Conservation (phyloP, 2,329 filamentous ascomycete species). For the Bipolaris zeicola region DNA sequence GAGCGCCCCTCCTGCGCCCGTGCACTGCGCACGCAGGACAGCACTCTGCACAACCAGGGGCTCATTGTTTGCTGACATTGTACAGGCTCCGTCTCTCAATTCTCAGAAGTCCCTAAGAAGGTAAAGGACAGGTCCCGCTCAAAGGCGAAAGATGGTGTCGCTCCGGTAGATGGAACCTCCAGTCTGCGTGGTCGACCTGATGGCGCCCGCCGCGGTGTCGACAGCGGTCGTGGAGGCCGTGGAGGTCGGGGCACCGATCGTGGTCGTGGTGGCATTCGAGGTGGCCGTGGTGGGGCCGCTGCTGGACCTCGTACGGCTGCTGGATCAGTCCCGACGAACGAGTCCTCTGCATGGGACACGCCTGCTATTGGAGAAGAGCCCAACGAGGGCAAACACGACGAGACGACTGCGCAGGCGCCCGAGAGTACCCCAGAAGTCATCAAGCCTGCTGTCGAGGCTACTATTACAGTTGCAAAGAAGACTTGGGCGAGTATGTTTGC, state of each 20-base stretch:
- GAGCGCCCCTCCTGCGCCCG: constrained; percentile 32
- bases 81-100: constrained; percentile 78
- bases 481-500: constrained; percentile 62
- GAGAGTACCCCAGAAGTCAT: constrained; percentile 24
- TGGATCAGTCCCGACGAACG: constrained; percentile 72
- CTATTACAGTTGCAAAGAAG: constrained; percentile 53
- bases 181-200: constrained; percentile 32
- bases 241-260: constrained; percentile 64
- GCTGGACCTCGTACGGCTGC: constrained; percentile 62
- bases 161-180: constrained; percentile 57
- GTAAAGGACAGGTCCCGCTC: constrained; percentile 75
- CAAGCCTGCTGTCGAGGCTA: constrained; percentile 27
- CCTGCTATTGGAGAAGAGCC: constrained; percentile 37
- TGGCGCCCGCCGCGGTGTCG: constrained; percentile 36
- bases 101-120: constrained; percentile 75
- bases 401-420: constrained; percentile 21
- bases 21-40: not conserved
- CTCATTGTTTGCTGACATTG: constrained; percentile 11
- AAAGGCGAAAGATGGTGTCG: constrained; percentile 69
- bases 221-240: constrained; percentile 50
- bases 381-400: constrained; percentile 33
- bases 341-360: constrained; percentile 68
- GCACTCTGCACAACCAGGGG: constrained; percentile 2
- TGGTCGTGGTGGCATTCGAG: constrained; percentile 58
- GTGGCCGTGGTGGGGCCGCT: constrained; percentile 67